A percentile compares a stretch with the other conserved stretches of the same genome.
Conservation (phyloP, 1,284 basidiomycete species). For the Ustilago loliicola region DNA sequence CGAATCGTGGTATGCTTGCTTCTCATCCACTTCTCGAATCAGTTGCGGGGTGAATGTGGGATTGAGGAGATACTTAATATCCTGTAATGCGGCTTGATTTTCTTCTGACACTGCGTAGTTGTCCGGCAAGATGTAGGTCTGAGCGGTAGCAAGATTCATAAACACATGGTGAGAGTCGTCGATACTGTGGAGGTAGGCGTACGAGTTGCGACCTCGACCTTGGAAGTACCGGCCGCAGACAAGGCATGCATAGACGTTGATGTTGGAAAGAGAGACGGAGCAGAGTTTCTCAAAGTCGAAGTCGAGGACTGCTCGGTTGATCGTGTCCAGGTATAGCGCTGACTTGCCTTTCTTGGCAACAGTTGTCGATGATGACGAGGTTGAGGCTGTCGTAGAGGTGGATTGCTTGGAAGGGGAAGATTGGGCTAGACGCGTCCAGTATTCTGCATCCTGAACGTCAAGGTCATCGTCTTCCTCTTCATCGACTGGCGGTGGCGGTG, state of each 20-base stretch:
- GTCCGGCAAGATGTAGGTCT: slow-evolving; percentile 98
- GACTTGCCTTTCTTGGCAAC: slow-evolving; percentile 73
- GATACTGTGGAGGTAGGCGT: slow-evolving; percentile 96
- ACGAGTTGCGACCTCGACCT: slow-evolving; percentile 90
- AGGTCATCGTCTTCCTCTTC: slow-evolving; percentile 33
- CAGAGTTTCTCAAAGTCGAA: slow-evolving; percentile 99
- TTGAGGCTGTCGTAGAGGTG: background rate
- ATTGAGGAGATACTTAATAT: slow-evolving; percentile 89
- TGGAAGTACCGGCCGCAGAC: slow-evolving; percentile 99
- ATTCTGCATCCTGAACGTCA: slow-evolving; percentile 53
- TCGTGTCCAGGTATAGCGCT: slow-evolving; percentile 94
- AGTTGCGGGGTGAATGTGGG: slow-evolving; percentile 78
- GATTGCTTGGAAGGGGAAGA: slow-evolving; percentile 13
- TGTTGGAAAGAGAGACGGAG: slow-evolving; percentile 93
- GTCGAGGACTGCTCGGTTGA: slow-evolving; percentile 77
- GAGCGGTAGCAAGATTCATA: slow-evolving; percentile 91
- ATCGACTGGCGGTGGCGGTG: slow-evolving; percentile 31
- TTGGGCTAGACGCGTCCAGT: slow-evolving; percentile 57
- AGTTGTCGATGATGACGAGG: background rate
- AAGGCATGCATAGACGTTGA: slow-evolving; percentile 97
- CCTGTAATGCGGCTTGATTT: slow-evolving; percentile 92
- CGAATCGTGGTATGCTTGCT: slow-evolving; percentile 80
- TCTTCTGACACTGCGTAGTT: slow-evolving; percentile 81
- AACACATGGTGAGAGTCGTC: slow-evolving; percentile 98
- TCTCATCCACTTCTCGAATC: slow-evolving; percentile 74